Percentiles rank a stretch among this genome's conserved stretches.
These are phyloP conservation scores for Aspergillus coremiiformis DNA, from an alignment of 495 filamentous ascomycete species.

Conservation along the genomic window DNA sequence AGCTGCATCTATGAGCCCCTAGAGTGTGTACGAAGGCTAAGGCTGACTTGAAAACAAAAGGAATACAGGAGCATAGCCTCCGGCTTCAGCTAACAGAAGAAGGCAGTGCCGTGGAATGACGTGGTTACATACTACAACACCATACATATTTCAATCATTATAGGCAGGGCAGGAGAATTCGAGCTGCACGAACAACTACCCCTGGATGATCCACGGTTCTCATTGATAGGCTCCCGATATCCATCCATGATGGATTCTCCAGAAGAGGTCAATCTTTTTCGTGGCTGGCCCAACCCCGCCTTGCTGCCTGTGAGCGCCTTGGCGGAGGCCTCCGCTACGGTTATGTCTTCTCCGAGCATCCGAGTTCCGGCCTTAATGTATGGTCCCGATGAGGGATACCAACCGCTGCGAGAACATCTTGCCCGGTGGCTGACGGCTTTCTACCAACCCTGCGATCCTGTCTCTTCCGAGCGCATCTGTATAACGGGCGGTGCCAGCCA, in stretches of 20 bases:
- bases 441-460: slow-evolving; percentile 43
- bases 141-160: too few species aligned
- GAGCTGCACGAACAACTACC: too few species aligned
- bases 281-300: slow-evolving; percentile 62
- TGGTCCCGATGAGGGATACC: slow-evolving; percentile 69
- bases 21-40: background rate
- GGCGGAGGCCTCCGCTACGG: slow-evolving; percentile 42
- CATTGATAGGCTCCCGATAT: background rate
- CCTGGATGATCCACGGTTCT: background rate
- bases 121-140: background rate
- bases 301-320: slow-evolving; percentile 62
- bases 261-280: slow-evolving; percentile 54
- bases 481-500: slow-evolving; percentile 78
- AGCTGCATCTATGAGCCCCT: background rate
- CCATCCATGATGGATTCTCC: slow-evolving; percentile 3
- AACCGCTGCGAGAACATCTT: slow-evolving; percentile 54
- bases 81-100: background rate
- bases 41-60: background rate
- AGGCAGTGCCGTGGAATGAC: background rate
- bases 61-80: background rate
- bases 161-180: too few species aligned
- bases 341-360: slow-evolving; percentile 52
- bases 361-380: slow-evolving; percentile 58
- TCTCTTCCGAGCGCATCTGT: slow-evolving; percentile 55
- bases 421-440: slow-evolving; percentile 61